These are phyloP conservation scores for Tremella fuciformis DNA, from an alignment of 768 basidiomycete species.

Conservation along the genomic window DNA sequence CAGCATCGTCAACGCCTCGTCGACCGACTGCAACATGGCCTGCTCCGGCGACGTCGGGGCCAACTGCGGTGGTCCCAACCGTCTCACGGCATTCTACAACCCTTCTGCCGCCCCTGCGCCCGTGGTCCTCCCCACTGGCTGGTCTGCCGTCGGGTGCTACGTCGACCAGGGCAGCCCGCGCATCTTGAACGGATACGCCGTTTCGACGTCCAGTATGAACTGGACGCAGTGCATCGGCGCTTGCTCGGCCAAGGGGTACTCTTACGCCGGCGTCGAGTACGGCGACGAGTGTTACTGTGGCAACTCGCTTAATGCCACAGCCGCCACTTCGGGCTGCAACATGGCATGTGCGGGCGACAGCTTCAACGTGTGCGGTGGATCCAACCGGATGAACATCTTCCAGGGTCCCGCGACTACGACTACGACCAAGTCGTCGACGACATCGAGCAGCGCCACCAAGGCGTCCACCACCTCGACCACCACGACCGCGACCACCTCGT, in stretches of 20 bases:
- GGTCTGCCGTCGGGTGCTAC: conserved; percentile 5
- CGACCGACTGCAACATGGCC: conserved; percentile 23
- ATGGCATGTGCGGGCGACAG: conserved; percentile 41
- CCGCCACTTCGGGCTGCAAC: conserved; percentile 36
- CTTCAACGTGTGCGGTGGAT: conserved; percentile 32
- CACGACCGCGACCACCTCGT: neutral
- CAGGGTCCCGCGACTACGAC: conserved; percentile 12
- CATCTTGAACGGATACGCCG: neutral
- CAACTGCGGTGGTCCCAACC: conserved; percentile 17
- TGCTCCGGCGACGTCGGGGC: conserved; percentile 18
- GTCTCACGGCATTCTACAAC: conserved; percentile 16
- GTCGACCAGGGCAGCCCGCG: neutral
- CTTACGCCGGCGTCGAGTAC: conserved; percentile 8
- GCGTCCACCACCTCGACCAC: neutral
- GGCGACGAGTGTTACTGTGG: conserved; percentile 18
- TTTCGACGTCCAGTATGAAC: conserved; percentile 8
- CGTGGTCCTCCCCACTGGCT: neutral
- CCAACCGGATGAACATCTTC: conserved; percentile 36
- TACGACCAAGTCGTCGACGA: neutral
- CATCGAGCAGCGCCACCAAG: neutral
- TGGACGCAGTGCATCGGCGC: neutral
- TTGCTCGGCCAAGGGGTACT: conserved; percentile 9
- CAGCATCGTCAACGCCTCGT: conserved; percentile 18
- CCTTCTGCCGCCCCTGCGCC: neutral
- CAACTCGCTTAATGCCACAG: conserved; percentile 29